Percentiles rank a stretch among this genome's conserved stretches.
Evolutionary conservation across 148 eudicot genomes (phyloP).

Genomic region (Silene uniflora): DNA sequence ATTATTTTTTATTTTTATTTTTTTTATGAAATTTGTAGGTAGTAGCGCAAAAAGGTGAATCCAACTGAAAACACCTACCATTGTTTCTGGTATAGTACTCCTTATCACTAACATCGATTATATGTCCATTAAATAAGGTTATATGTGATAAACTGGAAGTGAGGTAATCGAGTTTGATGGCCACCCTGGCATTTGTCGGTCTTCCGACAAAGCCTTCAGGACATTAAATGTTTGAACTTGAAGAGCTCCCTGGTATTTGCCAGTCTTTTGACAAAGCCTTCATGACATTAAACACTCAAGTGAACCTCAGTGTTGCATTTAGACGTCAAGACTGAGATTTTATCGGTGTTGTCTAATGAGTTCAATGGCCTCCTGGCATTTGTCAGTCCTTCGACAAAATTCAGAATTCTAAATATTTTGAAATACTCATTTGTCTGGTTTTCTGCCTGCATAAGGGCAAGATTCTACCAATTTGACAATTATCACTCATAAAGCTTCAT

Average conservation of each 20-base stretch:
- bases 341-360: neutral
- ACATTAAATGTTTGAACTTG: too few species aligned
- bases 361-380: neutral
- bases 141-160: too few species aligned
- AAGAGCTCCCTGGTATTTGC: too few species aligned
- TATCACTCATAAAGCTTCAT: neutral
- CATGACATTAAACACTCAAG: neutral
- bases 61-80: too few species aligned
- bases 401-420: neutral
- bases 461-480: slow-evolving; percentile 8
- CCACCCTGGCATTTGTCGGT: neutral
- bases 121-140: too few species aligned
- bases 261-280: neutral
- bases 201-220: neutral
- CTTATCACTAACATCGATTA: too few species aligned
- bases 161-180: neutral
- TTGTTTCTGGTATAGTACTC: too few species aligned
- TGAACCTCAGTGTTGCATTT: neutral
- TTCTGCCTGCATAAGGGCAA: slow-evolving; percentile 26
- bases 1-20: too few species aligned
- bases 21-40: too few species aligned
- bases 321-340: neutral
- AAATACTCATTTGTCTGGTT: slow-evolving; percentile 25
- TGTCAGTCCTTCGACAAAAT: neutral
- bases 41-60: too few species aligned